Conservation (phyloP, 2,329 filamentous ascomycete species). For the Arthrobotrys entomopaga region DNA sequence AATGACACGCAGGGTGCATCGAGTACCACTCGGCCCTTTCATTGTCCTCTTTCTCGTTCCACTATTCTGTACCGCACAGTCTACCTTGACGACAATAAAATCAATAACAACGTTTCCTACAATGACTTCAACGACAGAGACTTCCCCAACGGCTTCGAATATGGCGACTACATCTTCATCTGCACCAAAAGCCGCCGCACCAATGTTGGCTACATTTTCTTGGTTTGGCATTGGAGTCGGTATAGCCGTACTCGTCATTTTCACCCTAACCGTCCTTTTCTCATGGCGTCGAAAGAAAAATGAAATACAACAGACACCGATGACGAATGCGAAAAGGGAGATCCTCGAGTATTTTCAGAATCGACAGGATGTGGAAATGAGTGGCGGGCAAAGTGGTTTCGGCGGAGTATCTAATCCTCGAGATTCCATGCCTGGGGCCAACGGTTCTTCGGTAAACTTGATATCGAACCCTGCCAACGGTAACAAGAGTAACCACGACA, state of each 20-base stretch:
- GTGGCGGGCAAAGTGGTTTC: neutral
- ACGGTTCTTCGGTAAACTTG: conserved; percentile 34
- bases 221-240: conserved; percentile 44
- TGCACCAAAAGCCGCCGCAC: conserved; percentile 1
- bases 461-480: conserved; percentile 1
- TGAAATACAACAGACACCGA: conserved; percentile 11
- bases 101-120: conserved; percentile 2
- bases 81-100: conserved; percentile 5
- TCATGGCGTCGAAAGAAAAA: conserved; percentile 24
- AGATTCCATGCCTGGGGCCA: neutral
- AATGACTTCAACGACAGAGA: neutral
- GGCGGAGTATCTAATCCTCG: too few species aligned
- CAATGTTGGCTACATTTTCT: conserved; percentile 45
- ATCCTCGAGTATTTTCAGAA: conserved; percentile 30
- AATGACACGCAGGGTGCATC: conserved; percentile 44
- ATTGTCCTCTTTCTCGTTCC: conserved; percentile 31
- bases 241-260: conserved; percentile 31
- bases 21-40: conserved; percentile 44
- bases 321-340: conserved; percentile 33
- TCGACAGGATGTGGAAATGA: conserved; percentile 2
- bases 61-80: conserved; percentile 27
- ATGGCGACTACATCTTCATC: conserved; percentile 5
- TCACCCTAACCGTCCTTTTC: conserved; percentile 24
- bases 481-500: conserved; percentile 4
- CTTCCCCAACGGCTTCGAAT: conserved; percentile 2